Conservation (phyloP, 2,329 filamentous ascomycete species). For the Claviceps sp. region DNA sequence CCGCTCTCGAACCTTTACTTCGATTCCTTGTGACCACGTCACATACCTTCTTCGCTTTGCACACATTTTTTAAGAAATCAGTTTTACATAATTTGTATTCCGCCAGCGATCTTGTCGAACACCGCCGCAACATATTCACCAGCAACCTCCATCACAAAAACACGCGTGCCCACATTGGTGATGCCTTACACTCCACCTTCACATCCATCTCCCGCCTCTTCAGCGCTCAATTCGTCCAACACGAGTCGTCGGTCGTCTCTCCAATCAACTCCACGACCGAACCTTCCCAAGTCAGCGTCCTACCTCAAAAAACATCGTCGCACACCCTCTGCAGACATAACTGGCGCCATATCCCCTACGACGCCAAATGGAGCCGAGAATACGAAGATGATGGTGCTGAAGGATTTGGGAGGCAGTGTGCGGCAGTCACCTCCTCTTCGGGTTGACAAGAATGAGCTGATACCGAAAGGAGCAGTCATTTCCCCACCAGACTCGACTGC, state of each 20-base stretch:
- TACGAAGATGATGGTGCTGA: constrained; percentile 24
- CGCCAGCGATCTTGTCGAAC: not conserved
- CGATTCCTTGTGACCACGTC: not conserved
- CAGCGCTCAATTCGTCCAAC: constrained; percentile 41
- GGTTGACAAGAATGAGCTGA: constrained; percentile 49
- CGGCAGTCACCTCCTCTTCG: constrained; percentile 76
- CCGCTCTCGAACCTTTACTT: not conserved
- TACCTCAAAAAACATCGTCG: constrained; percentile 52
- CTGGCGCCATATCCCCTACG: constrained; percentile 17
- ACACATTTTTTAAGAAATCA: constrained; percentile 1
- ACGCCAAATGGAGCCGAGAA: constrained; percentile 11
- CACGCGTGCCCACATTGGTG: constrained; percentile 23
- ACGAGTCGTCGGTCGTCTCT: constrained; percentile 46
- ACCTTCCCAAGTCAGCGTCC: constrained; percentile 49
- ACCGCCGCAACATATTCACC: not conserved
- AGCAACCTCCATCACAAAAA: not conserved
- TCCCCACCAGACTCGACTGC: constrained; percentile 79
- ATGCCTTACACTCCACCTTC: constrained; percentile 86
- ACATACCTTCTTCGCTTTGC: not conserved
- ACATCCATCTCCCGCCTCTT: constrained; percentile 48
- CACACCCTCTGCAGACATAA: constrained; percentile 32
- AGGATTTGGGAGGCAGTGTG: constrained; percentile 40
- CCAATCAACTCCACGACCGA: constrained; percentile 34
- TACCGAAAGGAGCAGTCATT: constrained; percentile 74
- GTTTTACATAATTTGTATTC: not conserved